Evolutionary conservation across 2,329 filamentous ascomycete genomes (phyloP).

Genomic region (Colletotrichum sp.): DNA sequence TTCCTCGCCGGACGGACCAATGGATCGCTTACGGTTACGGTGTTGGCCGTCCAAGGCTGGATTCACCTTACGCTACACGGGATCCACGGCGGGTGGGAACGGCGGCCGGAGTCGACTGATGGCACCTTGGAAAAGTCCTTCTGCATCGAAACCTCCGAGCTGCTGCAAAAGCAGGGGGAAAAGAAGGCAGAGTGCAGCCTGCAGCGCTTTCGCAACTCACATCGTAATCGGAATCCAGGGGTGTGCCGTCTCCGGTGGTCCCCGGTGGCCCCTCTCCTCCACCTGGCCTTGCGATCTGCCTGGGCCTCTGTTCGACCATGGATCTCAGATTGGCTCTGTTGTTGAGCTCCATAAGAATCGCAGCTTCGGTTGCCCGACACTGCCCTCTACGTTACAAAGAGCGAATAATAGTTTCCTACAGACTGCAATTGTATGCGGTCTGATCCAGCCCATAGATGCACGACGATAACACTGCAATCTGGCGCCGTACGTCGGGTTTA

Average conservation of each 20-base stretch:
- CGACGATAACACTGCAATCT: conserved; percentile 9
- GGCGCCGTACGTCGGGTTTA: not conserved
- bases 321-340: conserved; percentile 13
- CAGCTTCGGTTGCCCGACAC: not conserved
- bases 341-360: not conserved
- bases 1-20: not conserved
- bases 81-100: not conserved
- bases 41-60: not conserved
- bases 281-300: conserved; percentile 3
- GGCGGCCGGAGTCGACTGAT: not conserved
- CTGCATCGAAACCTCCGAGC: conserved; percentile 7
- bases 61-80: not conserved
- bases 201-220: not conserved
- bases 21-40: not conserved
- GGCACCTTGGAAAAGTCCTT: conserved; percentile 1
- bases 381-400: not conserved
- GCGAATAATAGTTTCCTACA: not conserved
- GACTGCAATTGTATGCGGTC: not conserved
- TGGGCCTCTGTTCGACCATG: conserved; percentile 7
- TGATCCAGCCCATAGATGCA: not conserved
- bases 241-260: conserved; percentile 3
- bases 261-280: conserved; percentile 4
- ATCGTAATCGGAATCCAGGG: conserved; percentile 6
- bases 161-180: conserved; percentile 4
- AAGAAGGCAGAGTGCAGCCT: not conserved